Base-by-base conservation (phyloP, 805 yeast genomes). In the Candida krabiensis region DNA sequence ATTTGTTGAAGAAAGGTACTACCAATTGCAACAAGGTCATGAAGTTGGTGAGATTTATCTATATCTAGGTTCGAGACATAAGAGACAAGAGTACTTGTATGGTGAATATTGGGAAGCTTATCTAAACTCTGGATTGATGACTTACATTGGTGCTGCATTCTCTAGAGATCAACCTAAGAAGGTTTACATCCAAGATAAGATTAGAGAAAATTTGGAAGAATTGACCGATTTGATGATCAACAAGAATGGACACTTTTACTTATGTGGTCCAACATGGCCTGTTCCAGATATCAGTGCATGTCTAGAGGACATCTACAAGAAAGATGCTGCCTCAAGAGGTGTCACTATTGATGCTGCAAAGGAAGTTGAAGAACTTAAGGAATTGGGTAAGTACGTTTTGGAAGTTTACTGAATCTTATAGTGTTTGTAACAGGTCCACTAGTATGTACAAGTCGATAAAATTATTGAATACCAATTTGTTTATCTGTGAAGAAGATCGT, bases 251-350 rank as follows among this genome's bases (percentile, higher is more conserved):
- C 82, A 89, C 18, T 91, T 91, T 77, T 91, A 91, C 69, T 74
- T 91, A 61, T 91, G 98, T 79, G 98, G 98, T 46, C 98, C 98
- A 29, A 91, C 97, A 2, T 91, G 98, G 98, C 98, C 98, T 23
- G 97, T 91, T 57, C 96, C 98, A 9, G 96, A 90, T 62, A 86
- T 91, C 54, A 86, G 96, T 37, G 84, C 83, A 30, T 95, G 96
- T 54, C 70, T 91, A 51, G 84, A 84, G 56, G 96, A 87, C 48
- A 84, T 91, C 52, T 73, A 89, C 35, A 63, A 64, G 17, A 74
- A 75, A 31, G 96, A 86, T 47, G 95, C 96, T 18, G 70, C 68
- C 36, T 70, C 69, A 48, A 73, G 70, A 38, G 95, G 93, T 40
- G 75, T 71, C 35, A 72, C 75, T 53, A 70, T 86, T 41, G 95